Conservation (phyloP, 1,139 yeast genomes). For the Candida mesenterica region DNA sequence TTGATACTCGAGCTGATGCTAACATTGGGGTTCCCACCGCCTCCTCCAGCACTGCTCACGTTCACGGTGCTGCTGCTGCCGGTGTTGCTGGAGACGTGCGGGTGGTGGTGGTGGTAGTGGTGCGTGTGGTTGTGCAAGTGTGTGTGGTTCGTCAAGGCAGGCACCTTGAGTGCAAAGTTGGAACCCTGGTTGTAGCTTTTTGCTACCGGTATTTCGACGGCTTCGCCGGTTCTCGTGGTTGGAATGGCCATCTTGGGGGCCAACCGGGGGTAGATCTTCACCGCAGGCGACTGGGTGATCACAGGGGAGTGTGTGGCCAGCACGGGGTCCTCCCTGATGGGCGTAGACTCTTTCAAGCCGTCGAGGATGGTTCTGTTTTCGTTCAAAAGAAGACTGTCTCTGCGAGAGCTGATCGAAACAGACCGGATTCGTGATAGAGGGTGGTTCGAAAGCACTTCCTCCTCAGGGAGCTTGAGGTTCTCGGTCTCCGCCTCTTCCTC, state of each 20-base stretch:
- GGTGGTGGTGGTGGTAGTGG: constrained; percentile 7
- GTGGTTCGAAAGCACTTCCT: constrained; percentile 25
- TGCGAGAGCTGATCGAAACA: constrained; percentile 27
- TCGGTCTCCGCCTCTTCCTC: constrained; percentile 7
- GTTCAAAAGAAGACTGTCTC: constrained; percentile 18
- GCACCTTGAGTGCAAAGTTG: not conserved
- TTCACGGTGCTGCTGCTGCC: constrained; percentile 1
- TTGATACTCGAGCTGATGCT: not conserved
- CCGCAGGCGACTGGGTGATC: constrained; percentile 3
- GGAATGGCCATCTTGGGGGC: constrained; percentile 84
- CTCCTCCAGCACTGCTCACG: not conserved
- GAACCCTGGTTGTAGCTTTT: constrained; percentile 23
- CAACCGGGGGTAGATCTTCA: constrained; percentile 46
- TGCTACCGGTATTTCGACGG: constrained; percentile 66
- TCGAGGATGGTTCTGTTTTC: constrained; percentile 6
- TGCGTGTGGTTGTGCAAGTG: constrained; percentile 6
- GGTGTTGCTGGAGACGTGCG: not conserved
- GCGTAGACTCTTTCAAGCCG: constrained; percentile 13
- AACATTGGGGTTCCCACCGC: not conserved
- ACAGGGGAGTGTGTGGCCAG: too few relatives aligned
- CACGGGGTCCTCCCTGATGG: constrained; percentile 5
- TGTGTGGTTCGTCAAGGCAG: not conserved
- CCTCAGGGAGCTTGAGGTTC: constrained; percentile 10
- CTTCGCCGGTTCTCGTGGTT: constrained; percentile 75
- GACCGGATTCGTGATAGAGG: constrained; percentile 34